Conservation (phyloP, 768 basidiomycete genomes). For the Pholiota conissans region DNA sequence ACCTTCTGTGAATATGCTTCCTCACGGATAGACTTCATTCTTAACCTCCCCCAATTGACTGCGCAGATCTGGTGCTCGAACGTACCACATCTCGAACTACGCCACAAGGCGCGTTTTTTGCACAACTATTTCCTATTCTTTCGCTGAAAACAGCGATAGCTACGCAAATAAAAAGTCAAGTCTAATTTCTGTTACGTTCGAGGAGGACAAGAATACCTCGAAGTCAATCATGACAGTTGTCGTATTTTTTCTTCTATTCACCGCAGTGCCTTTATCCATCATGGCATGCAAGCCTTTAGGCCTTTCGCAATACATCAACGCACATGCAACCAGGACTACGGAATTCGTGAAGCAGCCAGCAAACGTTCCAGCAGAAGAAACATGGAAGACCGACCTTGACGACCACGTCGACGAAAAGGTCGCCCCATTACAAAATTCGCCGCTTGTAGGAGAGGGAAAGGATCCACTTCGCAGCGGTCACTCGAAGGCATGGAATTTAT, state of each 20-base stretch:
- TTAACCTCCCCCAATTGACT: neutral
- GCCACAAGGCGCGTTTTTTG: slow-evolving; percentile 32
- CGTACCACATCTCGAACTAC: slow-evolving; percentile 41
- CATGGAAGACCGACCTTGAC: neutral
- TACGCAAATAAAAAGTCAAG: slow-evolving; percentile 38
- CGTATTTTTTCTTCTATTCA: slow-evolving; percentile 26
- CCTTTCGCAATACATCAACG: neutral
- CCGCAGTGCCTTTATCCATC: slow-evolving; percentile 24
- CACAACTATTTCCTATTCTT: neutral
- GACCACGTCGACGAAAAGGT: neutral
- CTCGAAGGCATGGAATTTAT: slow-evolving; percentile 1
- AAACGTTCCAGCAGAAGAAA: neutral
- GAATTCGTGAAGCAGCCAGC: neutral
- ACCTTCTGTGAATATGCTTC: slow-evolving; percentile 2
- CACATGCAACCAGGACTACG: neutral
- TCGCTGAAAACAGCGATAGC: slow-evolving; percentile 19
- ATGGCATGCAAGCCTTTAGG: slow-evolving; percentile 10
- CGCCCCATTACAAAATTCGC: neutral
- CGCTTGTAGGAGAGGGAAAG: neutral
- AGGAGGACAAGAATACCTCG: slow-evolving; percentile 31
- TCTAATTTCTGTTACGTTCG: slow-evolving; percentile 35
- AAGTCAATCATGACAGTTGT: slow-evolving; percentile 24
- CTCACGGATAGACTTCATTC: slow-evolving; percentile 6
- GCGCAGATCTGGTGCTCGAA: slow-evolving; percentile 33
- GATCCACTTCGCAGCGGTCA: neutral